phyloP scores from a whole-genome alignment of 202 grass and related monocot species.

The Panicum hallii region DNA sequence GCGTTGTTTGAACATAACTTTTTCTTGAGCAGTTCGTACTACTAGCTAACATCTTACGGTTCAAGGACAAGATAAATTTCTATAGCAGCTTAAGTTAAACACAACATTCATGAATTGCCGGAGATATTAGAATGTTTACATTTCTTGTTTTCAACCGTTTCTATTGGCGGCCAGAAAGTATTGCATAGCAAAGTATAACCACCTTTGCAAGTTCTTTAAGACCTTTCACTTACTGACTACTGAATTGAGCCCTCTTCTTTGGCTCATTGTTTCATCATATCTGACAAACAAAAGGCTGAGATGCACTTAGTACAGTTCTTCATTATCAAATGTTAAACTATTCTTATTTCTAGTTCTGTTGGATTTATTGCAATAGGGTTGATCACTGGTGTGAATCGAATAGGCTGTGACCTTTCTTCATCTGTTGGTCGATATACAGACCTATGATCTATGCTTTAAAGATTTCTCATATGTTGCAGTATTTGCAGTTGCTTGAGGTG shows the following conservation, averaged over 20 bases:
- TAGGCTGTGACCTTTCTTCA: background rate
- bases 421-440: background rate
- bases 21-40: background rate
- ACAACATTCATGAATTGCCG: background rate
- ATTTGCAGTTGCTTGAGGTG: background rate
- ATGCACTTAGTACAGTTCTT: background rate
- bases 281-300: background rate
- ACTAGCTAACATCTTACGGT: background rate
- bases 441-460: constrained; percentile 2
- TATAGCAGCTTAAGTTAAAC: background rate
- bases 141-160: constrained; percentile 17
- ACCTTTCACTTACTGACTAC: background rate
- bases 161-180: background rate
- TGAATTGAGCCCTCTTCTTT: constrained; percentile 14
- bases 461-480: background rate
- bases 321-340: background rate
- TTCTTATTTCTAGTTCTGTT: constrained; percentile 6
- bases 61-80: background rate
- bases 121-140: background rate
- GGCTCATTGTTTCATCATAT: constrained; percentile 3
- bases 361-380: background rate
- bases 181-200: background rate
- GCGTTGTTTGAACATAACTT: background rate
- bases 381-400: background rate
- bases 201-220: background rate